Base-by-base conservation (phyloP, 2,329 filamentous ascomycete genomes). In the Ascochyta koolunga region DNA sequence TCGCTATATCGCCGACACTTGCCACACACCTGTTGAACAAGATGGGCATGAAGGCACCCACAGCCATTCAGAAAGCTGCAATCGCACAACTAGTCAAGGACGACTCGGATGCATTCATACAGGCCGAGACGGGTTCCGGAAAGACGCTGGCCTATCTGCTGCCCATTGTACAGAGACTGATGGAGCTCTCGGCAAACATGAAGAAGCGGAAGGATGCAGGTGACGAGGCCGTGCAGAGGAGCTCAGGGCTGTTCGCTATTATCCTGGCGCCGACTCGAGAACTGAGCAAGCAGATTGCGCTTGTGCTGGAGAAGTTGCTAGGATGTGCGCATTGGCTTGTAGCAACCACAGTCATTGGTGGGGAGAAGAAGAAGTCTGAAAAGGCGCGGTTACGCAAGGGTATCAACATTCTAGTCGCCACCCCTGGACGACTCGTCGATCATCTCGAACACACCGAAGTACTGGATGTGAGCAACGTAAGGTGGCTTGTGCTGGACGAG, bases 61-160 rank as follows among this genome's bases (percentile, higher is more conserved):
- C 95, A 0, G 91, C 91, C 0, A 97, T 99, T 70, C 95, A 99
- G 77, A 93, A 93, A 66, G 91, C 90, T 58, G 89, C 93, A 0
- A 88, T 99, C 33, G 83, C 89, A 36, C 88, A 95, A 65, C 78
- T 99, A 57, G 77, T 96, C 38, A 87, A 87, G 36, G 88, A 89
- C 47, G 89, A 96, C 65, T 87, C 85, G 39, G 95, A 99, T 78
- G 93, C 93, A 2, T 99, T 99, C 67, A 89, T 99, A 29, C 95
- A 98, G 73, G 96, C 95, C 2, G 89, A 99, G 77, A 99, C 95
- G 0, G 95, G 95, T 64, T 99, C 95, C 0, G 95, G 95, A 77
- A 99, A 99, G 78, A 99, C 95, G 0, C 78, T 99, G 56, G 91
- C 95, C n/a, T 99, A 99, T 72, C 82, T 99, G 4, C 79, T 99